A percentile compares a stretch with the other conserved stretches of the same genome.
Conservation (phyloP, 1,139 yeast genomes). For the Eremothecium coryli region DNA sequence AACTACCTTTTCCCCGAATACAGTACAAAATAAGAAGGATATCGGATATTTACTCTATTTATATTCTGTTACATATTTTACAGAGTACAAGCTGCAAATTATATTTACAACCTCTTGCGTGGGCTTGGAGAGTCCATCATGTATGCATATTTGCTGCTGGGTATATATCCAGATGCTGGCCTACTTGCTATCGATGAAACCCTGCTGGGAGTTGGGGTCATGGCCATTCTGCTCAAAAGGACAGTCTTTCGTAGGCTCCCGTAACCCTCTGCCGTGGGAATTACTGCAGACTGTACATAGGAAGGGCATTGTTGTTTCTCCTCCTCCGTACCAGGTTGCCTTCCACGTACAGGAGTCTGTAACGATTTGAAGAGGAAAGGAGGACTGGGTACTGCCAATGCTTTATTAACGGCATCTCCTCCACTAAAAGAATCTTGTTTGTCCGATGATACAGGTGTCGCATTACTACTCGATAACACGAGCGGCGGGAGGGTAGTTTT, state of each 20-base stretch:
- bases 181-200: slow-evolving; percentile 12
- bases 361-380: slow-evolving; percentile 29
- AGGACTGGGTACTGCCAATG: slow-evolving; percentile 11
- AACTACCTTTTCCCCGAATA: slow-evolving; percentile 89
- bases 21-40: slow-evolving; percentile 45
- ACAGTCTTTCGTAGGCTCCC: slow-evolving; percentile 10
- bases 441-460: no score
- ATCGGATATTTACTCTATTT: background rate
- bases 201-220: slow-evolving; percentile 15
- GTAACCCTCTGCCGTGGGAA: slow-evolving; percentile 15
- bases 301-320: slow-evolving; percentile 7
- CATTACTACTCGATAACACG: no score
- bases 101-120: slow-evolving; percentile 23
- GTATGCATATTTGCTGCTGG: slow-evolving; percentile 37
- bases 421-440: no score
- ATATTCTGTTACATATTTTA: slow-evolving; percentile 3
- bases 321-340: slow-evolving; percentile 8
- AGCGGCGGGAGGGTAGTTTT: background rate
- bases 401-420: no score
- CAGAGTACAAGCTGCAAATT: no score
- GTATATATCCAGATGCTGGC: slow-evolving; percentile 30
- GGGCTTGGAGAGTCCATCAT: slow-evolving; percentile 37
- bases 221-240: slow-evolving; percentile 7
- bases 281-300: slow-evolving; percentile 8
- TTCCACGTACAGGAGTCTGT: slow-evolving; percentile 22